phyloP scores from a whole-genome alignment of 2,329 filamentous ascomycete species.

The Claviceps capensis region DNA sequence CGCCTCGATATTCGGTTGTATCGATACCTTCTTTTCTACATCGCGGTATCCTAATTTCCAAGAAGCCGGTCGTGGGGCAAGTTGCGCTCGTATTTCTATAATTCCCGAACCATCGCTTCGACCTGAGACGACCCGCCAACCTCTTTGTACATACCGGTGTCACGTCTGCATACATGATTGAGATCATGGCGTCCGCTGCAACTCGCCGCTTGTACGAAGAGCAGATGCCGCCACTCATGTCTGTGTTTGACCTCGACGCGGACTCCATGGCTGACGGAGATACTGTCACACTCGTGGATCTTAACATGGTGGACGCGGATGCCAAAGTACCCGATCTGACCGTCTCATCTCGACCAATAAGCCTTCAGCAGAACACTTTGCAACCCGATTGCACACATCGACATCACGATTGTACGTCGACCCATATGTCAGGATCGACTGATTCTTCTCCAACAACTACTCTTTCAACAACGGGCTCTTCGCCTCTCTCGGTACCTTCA shows the following conservation, averaged over 20 bases:
- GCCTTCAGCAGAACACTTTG: constrained; percentile 26
- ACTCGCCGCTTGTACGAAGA: constrained; percentile 50
- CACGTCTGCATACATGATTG: not conserved
- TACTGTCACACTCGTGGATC: constrained; percentile 39
- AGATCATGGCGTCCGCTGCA: constrained; percentile 48
- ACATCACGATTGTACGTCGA: constrained; percentile 66
- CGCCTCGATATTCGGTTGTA: not conserved
- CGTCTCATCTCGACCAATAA: constrained; percentile 23
- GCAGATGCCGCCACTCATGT: constrained; percentile 64
- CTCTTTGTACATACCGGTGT: not conserved
- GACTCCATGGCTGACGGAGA: constrained; percentile 39
- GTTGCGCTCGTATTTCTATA: not conserved
- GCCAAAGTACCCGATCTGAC: constrained; percentile 23
- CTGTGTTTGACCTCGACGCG: constrained; percentile 54
- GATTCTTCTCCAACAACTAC: constrained; percentile 94
- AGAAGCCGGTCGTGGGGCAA: not conserved
- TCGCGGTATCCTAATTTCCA: not conserved
- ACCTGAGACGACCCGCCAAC: not conserved
- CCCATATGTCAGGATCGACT: constrained; percentile 66
- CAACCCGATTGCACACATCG: constrained; percentile 44
- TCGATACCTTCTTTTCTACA: not conserved
- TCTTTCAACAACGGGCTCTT: constrained; percentile 82
- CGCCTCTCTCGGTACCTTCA: constrained; percentile 77
- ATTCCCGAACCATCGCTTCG: not conserved
- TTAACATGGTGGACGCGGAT: constrained; percentile 37